Evolutionary conservation across 2,329 filamentous ascomycete genomes (phyloP).

Genomic region (Scleromitrula shiraiana): DNA sequence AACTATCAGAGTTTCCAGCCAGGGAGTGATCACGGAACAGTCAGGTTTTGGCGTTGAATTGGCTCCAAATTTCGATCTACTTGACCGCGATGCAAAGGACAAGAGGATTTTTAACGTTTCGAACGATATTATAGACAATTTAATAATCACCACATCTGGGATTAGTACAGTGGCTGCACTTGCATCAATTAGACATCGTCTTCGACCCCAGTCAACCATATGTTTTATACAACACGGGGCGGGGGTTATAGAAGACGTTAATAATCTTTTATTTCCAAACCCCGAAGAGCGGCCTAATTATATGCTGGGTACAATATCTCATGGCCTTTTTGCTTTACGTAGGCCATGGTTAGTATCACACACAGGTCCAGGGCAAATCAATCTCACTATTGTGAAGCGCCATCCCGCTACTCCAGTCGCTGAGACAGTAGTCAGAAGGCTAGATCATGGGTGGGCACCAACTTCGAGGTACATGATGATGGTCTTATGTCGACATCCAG

Average conservation of each 20-base stretch:
- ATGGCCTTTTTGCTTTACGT: constrained; percentile 34
- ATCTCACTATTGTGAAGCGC: constrained; percentile 27
- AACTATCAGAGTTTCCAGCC: constrained; percentile 39
- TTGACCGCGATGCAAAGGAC: constrained; percentile 21
- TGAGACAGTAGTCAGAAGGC: constrained; percentile 11
- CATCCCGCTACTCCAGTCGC: background rate
- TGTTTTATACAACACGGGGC: constrained; percentile 75
- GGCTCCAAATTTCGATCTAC: constrained; percentile 16
- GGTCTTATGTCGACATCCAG: constrained; percentile 53
- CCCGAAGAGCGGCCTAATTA: constrained; percentile 61
- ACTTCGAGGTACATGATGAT: constrained; percentile 52
- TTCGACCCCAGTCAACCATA: constrained; percentile 63
- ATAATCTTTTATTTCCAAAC: constrained; percentile 61
- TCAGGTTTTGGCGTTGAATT: constrained; percentile 29
- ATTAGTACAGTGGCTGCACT: constrained; percentile 49
- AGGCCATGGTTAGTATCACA: constrained; percentile 35
- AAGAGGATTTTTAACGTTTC: constrained; percentile 25
- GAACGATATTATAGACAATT: constrained; percentile 48
- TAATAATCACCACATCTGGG: constrained; percentile 63
- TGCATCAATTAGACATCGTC: constrained; percentile 51
- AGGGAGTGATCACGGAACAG: constrained; percentile 33
- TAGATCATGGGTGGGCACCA: constrained; percentile 33
- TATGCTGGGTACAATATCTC: constrained; percentile 38
- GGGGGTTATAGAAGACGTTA: constrained; percentile 73
- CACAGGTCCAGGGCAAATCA: constrained; percentile 28